Conservation (phyloP, 148 eudicot genomes). For the Rhododendron mucronatum region DNA sequence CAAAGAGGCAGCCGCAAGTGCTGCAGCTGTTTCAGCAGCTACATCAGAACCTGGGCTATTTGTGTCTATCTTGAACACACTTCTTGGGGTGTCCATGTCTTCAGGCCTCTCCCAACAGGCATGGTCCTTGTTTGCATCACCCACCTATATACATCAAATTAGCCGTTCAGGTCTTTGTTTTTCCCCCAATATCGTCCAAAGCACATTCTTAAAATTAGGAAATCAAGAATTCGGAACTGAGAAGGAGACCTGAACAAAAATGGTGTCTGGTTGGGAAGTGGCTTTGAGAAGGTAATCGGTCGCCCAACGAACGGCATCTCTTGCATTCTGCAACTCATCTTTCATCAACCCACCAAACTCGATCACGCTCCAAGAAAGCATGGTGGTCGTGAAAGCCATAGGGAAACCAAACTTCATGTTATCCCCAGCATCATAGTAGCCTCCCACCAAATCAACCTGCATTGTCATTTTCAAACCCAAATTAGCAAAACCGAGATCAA, state of each 20-base stretch:
- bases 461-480: slow-evolving; percentile 24
- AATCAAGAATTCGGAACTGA: background rate
- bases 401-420: slow-evolving; percentile 97
- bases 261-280: slow-evolving; percentile 74
- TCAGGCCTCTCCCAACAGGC: slow-evolving; percentile 99
- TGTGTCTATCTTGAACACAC: slow-evolving; percentile 65
- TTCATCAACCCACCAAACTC: slow-evolving; percentile 94
- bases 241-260: slow-evolving; percentile 66
- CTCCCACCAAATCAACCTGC: slow-evolving; percentile 99
- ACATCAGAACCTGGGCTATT: slow-evolving; percentile 91
- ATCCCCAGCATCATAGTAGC: slow-evolving; percentile 98
- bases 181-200: background rate
- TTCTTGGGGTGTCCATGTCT: slow-evolving; percentile 98
- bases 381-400: slow-evolving; percentile 97
- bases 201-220: background rate
- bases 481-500: slow-evolving; percentile 16
- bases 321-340: slow-evolving; percentile 71
- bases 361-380: slow-evolving; percentile 94
- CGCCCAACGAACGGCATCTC: slow-evolving; percentile 79
- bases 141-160: slow-evolving; percentile 47
- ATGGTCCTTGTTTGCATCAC: slow-evolving; percentile 78
- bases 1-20: slow-evolving; percentile 89
- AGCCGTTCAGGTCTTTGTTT: background rate
- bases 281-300: slow-evolving; percentile 97
- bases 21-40: slow-evolving; percentile 99